These are phyloP conservation scores for Saccharomycopsis javanensis DNA, from an alignment of 805 yeast species.

Conservation along the genomic window DNA sequence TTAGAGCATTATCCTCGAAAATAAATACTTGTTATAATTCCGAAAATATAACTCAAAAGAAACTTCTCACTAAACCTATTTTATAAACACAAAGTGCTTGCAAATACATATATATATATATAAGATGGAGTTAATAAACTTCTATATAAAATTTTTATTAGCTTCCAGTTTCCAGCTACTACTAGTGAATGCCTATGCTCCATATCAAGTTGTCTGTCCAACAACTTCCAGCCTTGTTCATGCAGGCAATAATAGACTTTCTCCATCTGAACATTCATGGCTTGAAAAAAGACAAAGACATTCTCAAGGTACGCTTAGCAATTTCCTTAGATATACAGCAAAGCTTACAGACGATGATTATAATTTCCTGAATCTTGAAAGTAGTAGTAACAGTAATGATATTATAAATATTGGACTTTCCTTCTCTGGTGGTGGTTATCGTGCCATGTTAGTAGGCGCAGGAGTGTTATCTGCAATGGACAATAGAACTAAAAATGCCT, in stretches of 20 bases:
- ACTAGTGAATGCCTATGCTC: conserved; percentile 16
- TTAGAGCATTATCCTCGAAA: not conserved
- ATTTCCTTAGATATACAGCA: conserved; percentile 33
- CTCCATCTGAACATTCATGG: conserved; percentile 44
- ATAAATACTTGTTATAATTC: not conserved
- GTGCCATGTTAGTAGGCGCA: conserved; percentile 54
- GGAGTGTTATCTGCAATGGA: conserved; percentile 48
- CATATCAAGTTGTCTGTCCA: conserved; percentile 48
- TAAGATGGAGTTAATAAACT: not conserved
- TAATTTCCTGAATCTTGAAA: conserved; percentile 38
- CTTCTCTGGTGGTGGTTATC: conserved; percentile 51
- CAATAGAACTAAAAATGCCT: conserved; percentile 30
- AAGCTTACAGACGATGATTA: conserved; percentile 28
- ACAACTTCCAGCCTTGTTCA: conserved; percentile 26
- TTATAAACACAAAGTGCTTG: not conserved
- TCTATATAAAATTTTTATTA: not conserved
- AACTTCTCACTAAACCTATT: not conserved
- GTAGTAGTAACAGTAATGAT: conserved; percentile 26
- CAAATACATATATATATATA: not conserved
- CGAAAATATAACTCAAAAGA: too few relatives aligned
- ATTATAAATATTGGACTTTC: conserved; percentile 41
- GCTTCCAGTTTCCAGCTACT: conserved; percentile 26
- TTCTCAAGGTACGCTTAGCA: conserved; percentile 36
- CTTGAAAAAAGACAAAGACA: conserved; percentile 35
- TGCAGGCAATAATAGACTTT: conserved; percentile 33